A percentile compares a stretch with the other conserved stretches of the same genome.
phyloP scores from a whole-genome alignment of 192 early-diverging fungal species.

The Phlyctochytrium planicorne region DNA sequence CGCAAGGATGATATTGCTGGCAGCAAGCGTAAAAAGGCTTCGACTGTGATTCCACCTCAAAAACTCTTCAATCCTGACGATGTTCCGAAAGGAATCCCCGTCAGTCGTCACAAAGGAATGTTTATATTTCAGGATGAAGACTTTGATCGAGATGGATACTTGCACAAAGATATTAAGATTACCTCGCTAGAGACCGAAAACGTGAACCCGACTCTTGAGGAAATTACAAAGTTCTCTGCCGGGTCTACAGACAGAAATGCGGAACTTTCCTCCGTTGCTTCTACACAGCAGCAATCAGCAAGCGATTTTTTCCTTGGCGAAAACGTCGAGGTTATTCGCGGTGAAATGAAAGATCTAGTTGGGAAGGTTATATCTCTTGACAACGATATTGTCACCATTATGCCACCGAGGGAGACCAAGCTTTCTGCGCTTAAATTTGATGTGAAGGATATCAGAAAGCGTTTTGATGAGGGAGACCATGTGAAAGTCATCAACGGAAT shows the following conservation, averaged over 20 bases:
- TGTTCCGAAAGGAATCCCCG: constrained; percentile 19
- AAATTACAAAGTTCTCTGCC: constrained; percentile 79
- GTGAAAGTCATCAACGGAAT: constrained; percentile 89
- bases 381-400: constrained; percentile 69
- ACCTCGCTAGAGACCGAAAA: constrained; percentile 50
- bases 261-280: constrained; percentile 37
- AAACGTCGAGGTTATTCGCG: constrained; percentile 79
- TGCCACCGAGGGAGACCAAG: constrained; percentile 29
- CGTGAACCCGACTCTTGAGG: constrained; percentile 88
- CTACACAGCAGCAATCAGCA: not conserved
- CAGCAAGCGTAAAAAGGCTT: constrained; percentile 63
- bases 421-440: constrained; percentile 18
- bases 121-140: constrained; percentile 38
- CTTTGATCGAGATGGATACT: constrained; percentile 70
- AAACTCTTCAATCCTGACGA: constrained; percentile 75
- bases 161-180: constrained; percentile 73
- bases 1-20: constrained; percentile 12
- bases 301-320: constrained; percentile 70
- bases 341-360: constrained; percentile 74
- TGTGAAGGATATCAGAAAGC: constrained; percentile 76
- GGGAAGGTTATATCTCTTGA: constrained; percentile 77
- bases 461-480: constrained; percentile 89
- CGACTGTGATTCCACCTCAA: constrained; percentile 60
- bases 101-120: constrained; percentile 16
- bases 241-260: constrained; percentile 63